These are phyloP conservation scores for Colletotrichum tamarilloi DNA, from an alignment of 2,329 filamentous ascomycete species.

Conservation along the genomic window DNA sequence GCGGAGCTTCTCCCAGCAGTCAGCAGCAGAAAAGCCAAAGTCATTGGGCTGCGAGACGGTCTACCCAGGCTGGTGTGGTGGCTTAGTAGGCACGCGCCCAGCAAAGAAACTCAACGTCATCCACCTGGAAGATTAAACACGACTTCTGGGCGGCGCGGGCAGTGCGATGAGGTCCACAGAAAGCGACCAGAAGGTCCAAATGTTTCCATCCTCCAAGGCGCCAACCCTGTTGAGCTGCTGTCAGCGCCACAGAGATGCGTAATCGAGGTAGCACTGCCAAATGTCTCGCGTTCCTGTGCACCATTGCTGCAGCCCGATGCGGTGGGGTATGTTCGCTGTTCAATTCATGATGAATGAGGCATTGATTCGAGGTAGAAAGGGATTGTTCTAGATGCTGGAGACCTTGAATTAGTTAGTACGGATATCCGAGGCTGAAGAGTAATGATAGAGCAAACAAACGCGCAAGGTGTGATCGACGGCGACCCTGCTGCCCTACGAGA, in stretches of 20 bases:
- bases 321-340: no score
- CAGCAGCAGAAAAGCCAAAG: neutral
- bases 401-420: neutral
- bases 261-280: constrained; percentile 23
- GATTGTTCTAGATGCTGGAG: neutral
- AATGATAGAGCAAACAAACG: neutral
- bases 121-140: neutral
- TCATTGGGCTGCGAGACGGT: constrained; percentile 7
- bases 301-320: neutral
- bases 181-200: neutral
- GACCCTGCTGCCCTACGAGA: neutral
- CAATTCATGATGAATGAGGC: neutral
- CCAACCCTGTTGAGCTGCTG: constrained; percentile 20
- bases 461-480: neutral
- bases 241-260: constrained; percentile 33
- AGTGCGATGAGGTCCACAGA: constrained; percentile 14
- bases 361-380: neutral
- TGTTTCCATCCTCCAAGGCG: constrained; percentile 7
- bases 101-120: constrained; percentile 26
- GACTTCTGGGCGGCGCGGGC: constrained; percentile 20
- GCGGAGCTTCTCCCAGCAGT: neutral
- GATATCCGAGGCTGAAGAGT: neutral
- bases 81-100: constrained; percentile 32
- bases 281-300: neutral
- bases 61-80: constrained; percentile 1